Conservation (phyloP, 495 filamentous ascomycete species). For the Hyaloscypha hepaticicola region DNA sequence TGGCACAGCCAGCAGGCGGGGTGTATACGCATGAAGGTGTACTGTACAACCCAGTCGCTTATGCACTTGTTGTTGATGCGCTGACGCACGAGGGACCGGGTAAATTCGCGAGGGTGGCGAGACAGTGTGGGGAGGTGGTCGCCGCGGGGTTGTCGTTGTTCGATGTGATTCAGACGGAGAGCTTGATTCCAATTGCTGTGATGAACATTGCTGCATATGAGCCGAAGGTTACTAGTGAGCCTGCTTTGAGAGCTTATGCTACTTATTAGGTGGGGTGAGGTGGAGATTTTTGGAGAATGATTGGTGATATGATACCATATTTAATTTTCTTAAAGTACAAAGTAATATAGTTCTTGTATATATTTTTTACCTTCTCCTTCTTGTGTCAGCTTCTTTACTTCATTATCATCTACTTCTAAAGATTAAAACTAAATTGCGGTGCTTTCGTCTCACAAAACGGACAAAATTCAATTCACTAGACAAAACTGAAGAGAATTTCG, state of each 20-base stretch:
- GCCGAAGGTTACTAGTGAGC: slow-evolving; percentile 7
- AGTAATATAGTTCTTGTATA: too few relatives aligned
- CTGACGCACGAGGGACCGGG: slow-evolving; percentile 42
- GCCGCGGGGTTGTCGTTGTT: slow-evolving; percentile 36
- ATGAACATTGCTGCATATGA: slow-evolving; percentile 10
- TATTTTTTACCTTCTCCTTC: too few relatives aligned
- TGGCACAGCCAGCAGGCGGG: slow-evolving; percentile 36
- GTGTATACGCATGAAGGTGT: slow-evolving; percentile 47
- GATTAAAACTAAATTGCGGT: too few relatives aligned
- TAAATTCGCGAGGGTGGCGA: slow-evolving; percentile 32
- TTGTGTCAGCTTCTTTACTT: too few relatives aligned
- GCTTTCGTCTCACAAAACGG: too few relatives aligned
- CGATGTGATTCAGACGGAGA: slow-evolving; percentile 42
- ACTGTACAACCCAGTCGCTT: slow-evolving; percentile 45
- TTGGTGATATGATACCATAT: too few relatives aligned
- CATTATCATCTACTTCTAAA: too few relatives aligned
- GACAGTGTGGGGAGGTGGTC: slow-evolving; percentile 34
- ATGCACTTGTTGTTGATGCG: slow-evolving; percentile 44
- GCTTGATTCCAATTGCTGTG: slow-evolving; percentile 21
- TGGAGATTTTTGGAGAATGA: too few relatives aligned
- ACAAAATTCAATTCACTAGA: too few relatives aligned
- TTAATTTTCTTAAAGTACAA: too few relatives aligned
- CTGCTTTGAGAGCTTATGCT: slow-evolving; percentile 15
- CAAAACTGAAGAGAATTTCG: too few relatives aligned
- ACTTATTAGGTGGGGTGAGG: neutral